A percentile compares a stretch with the other conserved stretches of the same genome.
Evolutionary conservation across 495 filamentous ascomycete genomes (phyloP).

Genomic region (Aspergillus olivimuriae): DNA sequence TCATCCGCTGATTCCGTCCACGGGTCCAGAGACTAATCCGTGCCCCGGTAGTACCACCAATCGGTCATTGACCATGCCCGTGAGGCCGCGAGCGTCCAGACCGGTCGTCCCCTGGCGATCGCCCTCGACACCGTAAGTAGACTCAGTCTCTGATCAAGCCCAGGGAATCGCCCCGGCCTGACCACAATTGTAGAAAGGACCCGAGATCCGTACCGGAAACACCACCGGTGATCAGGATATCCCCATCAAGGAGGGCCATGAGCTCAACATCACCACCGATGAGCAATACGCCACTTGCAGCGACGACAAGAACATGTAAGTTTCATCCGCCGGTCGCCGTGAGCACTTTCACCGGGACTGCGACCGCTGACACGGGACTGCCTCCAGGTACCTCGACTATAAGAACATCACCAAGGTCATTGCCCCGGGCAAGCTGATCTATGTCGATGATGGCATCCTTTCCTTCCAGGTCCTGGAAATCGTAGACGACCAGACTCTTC

Average conservation of each 20-base stretch:
- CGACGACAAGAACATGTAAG: conserved; percentile 91
- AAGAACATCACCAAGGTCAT: conserved; percentile 99
- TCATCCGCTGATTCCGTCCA: background rate
- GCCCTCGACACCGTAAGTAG: conserved; percentile 78
- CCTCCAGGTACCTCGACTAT: conserved; percentile 87
- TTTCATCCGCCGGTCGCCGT: conserved; percentile 5
- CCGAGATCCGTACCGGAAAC: conserved; percentile 96
- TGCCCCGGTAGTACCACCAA: conserved; percentile 66
- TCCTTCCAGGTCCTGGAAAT: conserved; percentile 90
- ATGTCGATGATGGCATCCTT: conserved; percentile 95
- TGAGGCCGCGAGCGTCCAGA: conserved; percentile 65
- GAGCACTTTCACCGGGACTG: too few relatives aligned
- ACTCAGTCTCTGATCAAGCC: too few relatives aligned
- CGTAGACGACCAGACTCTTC: conserved; percentile 80
- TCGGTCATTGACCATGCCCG: conserved; percentile 93
- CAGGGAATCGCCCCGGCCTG: conserved; percentile 2
- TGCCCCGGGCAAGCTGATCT: conserved; percentile 85
- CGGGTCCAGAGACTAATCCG: background rate
- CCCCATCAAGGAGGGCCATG: conserved; percentile 72
- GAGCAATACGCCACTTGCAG: conserved; percentile 82
- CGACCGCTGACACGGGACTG: too few relatives aligned
- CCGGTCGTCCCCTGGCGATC: conserved; percentile 88
- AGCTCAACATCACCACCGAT: conserved; percentile 95
- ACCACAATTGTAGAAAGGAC: conserved; percentile 64
- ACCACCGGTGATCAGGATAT: conserved; percentile 78